Base-by-base conservation (phyloP, 108 stramenopile species). In the Cyclotella atomus region DNA sequence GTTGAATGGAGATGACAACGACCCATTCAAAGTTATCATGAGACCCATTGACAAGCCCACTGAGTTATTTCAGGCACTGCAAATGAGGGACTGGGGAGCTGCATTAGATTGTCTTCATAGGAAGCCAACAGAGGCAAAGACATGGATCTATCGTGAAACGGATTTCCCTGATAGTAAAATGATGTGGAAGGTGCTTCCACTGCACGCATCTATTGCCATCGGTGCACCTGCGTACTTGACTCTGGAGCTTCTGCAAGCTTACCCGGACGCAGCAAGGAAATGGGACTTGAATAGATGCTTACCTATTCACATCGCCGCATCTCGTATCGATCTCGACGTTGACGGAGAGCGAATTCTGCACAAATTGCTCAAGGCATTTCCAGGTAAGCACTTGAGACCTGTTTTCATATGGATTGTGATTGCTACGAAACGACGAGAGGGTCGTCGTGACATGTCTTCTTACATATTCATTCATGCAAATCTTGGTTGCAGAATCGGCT, bases 281-380 rank as follows among this genome's bases (percentile, higher is more conserved):
- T 19, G 20, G 55, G 68, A 70, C 43, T 38, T 29, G 55, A 27
- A 28, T 1, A 32, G 38, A 28, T 56, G 56, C 6, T 38, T 70
- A 21, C 68, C 68, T 17, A 59, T 70, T 57, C 68, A 70, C n/a
- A 17, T 59, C 3, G 68, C 55, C 17, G 68, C 68, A 59, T 38
- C 68, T 1, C 68, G 68, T 45, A 28, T 70, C 0, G 68, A 70
- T 27, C 41, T 24, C 17, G 38, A 70, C 45, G 21, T 17, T 30
- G 68, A 70, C 27, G 43, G 68, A 7, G 68, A 70, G 34, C 16
- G 68, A 30, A 23, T 70, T 19, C 21, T 70, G 7, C 5, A 70
- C 10, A 0, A 45, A 0, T 29, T 70, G 29, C 50, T 57, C 20
- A 15, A 20, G 3, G 55, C 34, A n/a, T 70, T 54, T 45, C 52